A percentile compares a stretch with the other conserved stretches of the same genome.
phyloP scores from a whole-genome alignment of 2,329 filamentous ascomycete species.

The Microdochium nivale region DNA sequence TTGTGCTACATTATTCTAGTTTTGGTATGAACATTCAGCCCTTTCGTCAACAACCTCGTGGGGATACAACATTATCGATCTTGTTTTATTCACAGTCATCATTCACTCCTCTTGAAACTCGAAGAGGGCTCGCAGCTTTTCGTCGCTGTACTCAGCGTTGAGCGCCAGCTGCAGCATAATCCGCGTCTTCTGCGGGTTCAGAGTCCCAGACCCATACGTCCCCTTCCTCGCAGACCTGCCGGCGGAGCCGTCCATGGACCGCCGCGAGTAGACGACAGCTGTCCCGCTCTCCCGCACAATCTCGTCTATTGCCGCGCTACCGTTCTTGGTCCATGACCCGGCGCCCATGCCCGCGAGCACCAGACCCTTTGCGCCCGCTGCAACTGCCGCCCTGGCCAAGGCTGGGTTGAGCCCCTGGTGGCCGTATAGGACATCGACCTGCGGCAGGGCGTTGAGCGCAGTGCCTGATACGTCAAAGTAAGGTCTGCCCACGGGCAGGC shows the following conservation, averaged over 20 bases:
- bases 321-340: slow-evolving; percentile 35
- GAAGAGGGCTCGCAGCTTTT: slow-evolving; percentile 8
- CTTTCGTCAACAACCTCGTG: too few relatives aligned
- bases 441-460: slow-evolving; percentile 28
- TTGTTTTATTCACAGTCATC: too few relatives aligned
- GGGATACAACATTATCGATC: too few relatives aligned
- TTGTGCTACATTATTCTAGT: too few relatives aligned
- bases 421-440: slow-evolving; percentile 47
- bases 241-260: slow-evolving; percentile 45
- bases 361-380: slow-evolving; percentile 41
- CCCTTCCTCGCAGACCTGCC: slow-evolving; percentile 24
- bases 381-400: slow-evolving; percentile 38
- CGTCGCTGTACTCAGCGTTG: slow-evolving; percentile 14
- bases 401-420: slow-evolving; percentile 42
- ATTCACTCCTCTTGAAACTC: slow-evolving; percentile 4
- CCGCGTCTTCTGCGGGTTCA: slow-evolving; percentile 47
- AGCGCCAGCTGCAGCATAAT: slow-evolving; percentile 38
- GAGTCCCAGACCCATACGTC: slow-evolving; percentile 32
- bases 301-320: slow-evolving; percentile 28
- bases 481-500: slow-evolving; percentile 35
- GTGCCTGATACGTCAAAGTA: slow-evolving; percentile 29
- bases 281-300: slow-evolving; percentile 35
- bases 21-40: too few relatives aligned
- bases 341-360: slow-evolving; percentile 48
- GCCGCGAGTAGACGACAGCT: slow-evolving; percentile 41